phyloP scores from a whole-genome alignment of 2,329 filamentous ascomycete species.

The Penicillium sp. region DNA sequence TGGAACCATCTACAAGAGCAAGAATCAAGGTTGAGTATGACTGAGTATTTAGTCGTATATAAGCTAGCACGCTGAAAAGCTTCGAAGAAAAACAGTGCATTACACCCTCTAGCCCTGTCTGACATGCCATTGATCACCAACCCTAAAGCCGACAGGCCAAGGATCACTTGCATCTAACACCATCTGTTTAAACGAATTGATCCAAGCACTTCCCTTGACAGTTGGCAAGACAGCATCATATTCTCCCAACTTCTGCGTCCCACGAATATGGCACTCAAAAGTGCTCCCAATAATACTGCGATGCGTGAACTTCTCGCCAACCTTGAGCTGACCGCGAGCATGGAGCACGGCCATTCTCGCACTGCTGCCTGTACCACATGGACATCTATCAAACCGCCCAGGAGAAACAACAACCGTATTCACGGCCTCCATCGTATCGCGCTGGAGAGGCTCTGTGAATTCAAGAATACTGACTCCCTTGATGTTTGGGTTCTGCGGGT shows the following conservation, averaged over 20 bases:
- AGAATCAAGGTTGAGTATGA: too few species aligned
- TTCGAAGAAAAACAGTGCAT: neutral
- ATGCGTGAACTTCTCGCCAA: slow-evolving; percentile 39
- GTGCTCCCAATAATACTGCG: slow-evolving; percentile 51
- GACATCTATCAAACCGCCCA: too few species aligned
- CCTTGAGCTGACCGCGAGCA: too few species aligned
- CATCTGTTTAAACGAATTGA: slow-evolving; percentile 49
- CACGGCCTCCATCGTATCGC: too few species aligned
- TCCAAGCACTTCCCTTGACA: slow-evolving; percentile 53
- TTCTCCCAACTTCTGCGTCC: slow-evolving; percentile 46
- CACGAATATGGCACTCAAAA: slow-evolving; percentile 47
- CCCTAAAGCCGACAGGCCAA: slow-evolving; percentile 49
- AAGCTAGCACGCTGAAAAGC: neutral
- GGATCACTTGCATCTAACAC: slow-evolving; percentile 51
- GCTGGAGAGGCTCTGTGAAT: too few species aligned
- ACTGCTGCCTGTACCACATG: too few species aligned
- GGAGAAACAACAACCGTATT: too few species aligned
- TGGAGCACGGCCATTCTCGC: too few species aligned
- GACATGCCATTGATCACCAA: slow-evolving; percentile 34
- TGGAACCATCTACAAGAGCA: too few species aligned
- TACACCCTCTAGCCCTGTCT: neutral
- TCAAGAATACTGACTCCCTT: too few species aligned
- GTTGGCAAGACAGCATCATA: slow-evolving; percentile 47
- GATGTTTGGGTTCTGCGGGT: too few species aligned
- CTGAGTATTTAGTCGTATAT: too few species aligned